phyloP scores from a whole-genome alignment of 1,284 basidiomycete species.

The Hemileia vastatrix region DNA sequence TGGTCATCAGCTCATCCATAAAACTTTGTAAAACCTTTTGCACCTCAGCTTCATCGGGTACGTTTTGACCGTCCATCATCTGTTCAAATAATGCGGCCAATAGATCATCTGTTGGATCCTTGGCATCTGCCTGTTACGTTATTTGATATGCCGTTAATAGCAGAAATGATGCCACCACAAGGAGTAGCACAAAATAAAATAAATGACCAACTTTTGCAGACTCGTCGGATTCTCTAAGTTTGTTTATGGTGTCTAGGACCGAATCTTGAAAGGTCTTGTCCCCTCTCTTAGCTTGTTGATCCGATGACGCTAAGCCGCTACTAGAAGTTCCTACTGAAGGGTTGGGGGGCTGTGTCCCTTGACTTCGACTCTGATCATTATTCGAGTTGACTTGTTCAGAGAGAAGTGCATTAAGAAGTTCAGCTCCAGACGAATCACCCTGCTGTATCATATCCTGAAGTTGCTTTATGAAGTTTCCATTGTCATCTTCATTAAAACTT shows the following conservation, averaged over 20 bases:
- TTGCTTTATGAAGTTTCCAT: slow-evolving; percentile 23
- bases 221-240: slow-evolving; percentile 19
- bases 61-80: slow-evolving; percentile 33
- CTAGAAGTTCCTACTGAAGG: neutral
- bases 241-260: slow-evolving; percentile 19
- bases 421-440: neutral
- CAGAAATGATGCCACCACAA: neutral
- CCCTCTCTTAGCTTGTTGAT: neutral
- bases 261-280: slow-evolving; percentile 18
- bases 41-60: slow-evolving; percentile 57
- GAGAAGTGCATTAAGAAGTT: neutral
- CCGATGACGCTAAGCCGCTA: neutral
- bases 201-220: slow-evolving; percentile 21
- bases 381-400: slow-evolving; percentile 8
- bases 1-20: slow-evolving; percentile 89
- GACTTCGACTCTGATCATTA: neutral
- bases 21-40: slow-evolving; percentile 73
- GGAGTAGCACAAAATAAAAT: slow-evolving; percentile 8
- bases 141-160: neutral
- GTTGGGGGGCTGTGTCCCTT: neutral
- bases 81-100: slow-evolving; percentile 20
- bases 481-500: slow-evolving; percentile 21
- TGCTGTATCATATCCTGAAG: slow-evolving; percentile 15
- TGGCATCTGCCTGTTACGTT: slow-evolving; percentile 1
- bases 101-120: slow-evolving; percentile 9